Percentiles rank a stretch among this genome's conserved stretches.
Evolutionary conservation across 2,329 filamentous ascomycete species (phyloP).

Genomic region (Leptographium lundbergii): DNA sequence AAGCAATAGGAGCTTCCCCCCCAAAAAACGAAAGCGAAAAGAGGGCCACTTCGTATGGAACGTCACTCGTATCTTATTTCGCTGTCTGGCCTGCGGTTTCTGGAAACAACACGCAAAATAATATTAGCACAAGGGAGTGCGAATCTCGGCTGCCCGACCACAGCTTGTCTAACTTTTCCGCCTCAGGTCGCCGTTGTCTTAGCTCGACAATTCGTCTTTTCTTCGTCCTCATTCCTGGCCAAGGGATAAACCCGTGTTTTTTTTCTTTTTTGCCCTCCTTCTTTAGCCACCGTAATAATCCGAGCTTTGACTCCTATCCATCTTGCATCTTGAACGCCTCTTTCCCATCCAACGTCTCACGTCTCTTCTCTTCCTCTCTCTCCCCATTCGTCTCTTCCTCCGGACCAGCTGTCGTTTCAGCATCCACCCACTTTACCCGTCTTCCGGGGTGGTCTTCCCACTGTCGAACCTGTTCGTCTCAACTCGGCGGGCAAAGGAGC

Average conservation of each 20-base stretch:
- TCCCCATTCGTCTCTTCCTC: not conserved
- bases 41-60: not conserved
- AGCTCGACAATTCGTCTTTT: not conserved
- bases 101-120: not conserved
- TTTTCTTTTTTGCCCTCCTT: not conserved
- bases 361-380: no score
- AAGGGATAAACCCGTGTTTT: not conserved
- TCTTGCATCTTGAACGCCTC: not conserved
- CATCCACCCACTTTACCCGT: not conserved
- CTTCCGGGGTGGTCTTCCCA: not conserved
- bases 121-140: not conserved
- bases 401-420: not conserved
- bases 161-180: not conserved
- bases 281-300: not conserved
- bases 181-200: not conserved
- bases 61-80: not conserved
- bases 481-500: not conserved
- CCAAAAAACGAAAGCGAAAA: not conserved
- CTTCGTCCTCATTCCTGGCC: not conserved
- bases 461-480: not conserved
- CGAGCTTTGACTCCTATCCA: not conserved
- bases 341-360: no score
- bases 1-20: no score
- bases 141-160: not conserved
- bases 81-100: not conserved